Evolutionary conservation across 805 yeast species (phyloP), one percentile per base, ranked within the genome.

Genomic region (Starmera pachycereana): DNA sequence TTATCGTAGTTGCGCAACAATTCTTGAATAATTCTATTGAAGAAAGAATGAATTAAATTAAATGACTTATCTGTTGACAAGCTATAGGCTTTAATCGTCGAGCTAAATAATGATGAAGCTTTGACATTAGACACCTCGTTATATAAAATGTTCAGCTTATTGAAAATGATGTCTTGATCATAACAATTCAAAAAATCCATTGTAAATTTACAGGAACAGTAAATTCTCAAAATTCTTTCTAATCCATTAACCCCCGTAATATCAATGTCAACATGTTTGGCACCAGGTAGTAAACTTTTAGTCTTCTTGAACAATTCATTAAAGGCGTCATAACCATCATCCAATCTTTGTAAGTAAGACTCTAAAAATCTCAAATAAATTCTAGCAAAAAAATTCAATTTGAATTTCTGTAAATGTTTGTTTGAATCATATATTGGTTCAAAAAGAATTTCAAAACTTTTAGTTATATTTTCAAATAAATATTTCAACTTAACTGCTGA

Each of bases 401-500:
- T 75, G 42, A 63, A 71, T 41, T 67, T 68, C 29, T 63, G 68
- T 19, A 69, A 57, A 18, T 59, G 57, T 41, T 62, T 51, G 12
- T 69, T 62, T 18, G 54, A 51, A 45, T 63, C 45, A 38, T 54
- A 53, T 13, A 47, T 50, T 2, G 45, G 43, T 29, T 37, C 44
- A 42, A 57, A 53, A 12, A 56, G 48, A 16, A 43, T 49, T 30
- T 46, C 42, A 35, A 56, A 68, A 40, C 71, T 72, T 19, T 54
- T 56, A 6, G 71, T 71, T 30, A 71, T 57, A 41, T 63, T 68
- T 37, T 70, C 69, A 33, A 72, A 61, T 19, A 72, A 52, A 39
- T 64, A 65, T 30, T 60, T 64, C 44, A 71, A 48, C 31, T 65
- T 66, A 35, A 58, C 56, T 1, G 76, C 65, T 0, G 76, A 74